phyloP scores from a whole-genome alignment of 2,329 filamentous ascomycete species.

The Esteya vermicola region DNA sequence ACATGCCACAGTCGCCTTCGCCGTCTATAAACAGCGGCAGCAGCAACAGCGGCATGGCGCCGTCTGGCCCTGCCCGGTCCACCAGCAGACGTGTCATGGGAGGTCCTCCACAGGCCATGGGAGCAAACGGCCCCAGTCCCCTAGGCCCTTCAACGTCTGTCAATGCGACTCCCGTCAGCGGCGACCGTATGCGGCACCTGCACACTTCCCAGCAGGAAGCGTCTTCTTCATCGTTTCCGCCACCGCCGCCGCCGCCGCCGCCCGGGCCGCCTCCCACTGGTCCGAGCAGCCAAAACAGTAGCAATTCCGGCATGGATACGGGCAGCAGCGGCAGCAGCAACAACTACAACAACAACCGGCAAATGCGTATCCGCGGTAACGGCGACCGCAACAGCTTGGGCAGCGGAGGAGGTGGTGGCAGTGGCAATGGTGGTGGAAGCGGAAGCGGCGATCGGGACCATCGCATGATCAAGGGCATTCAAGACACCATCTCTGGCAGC shows the following conservation, averaged over 20 bases:
- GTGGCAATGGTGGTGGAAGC: too few relatives aligned
- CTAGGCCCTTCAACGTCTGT: constrained; percentile 6
- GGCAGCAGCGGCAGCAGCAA: constrained; percentile 20
- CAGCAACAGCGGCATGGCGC: background rate
- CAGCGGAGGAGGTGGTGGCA: too few relatives aligned
- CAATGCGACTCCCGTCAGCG: constrained; percentile 7
- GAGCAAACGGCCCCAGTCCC: background rate
- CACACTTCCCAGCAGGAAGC: background rate
- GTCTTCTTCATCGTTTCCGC: background rate
- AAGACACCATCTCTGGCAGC: constrained; percentile 25
- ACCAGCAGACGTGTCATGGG: too few relatives aligned
- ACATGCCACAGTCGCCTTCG: too few relatives aligned
- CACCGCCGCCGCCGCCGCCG: constrained; percentile 1
- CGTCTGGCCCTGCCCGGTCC: too few relatives aligned
- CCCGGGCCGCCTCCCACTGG: background rate
- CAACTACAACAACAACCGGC: constrained; percentile 17
- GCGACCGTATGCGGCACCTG: constrained; percentile 7
- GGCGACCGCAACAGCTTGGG: background rate
- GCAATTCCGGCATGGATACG: background rate
- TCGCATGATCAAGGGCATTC: constrained; percentile 43
- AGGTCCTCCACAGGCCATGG: too few relatives aligned
- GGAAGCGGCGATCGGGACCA: constrained; percentile 9
- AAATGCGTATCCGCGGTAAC: constrained; percentile 19
- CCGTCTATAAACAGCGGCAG: too few relatives aligned
- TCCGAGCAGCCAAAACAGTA: background rate